Evolutionary conservation across 352 stramenopile genomes (phyloP), one percentile per base, ranked within the genome.

Genomic region (Pythium utonaiense): DNA sequence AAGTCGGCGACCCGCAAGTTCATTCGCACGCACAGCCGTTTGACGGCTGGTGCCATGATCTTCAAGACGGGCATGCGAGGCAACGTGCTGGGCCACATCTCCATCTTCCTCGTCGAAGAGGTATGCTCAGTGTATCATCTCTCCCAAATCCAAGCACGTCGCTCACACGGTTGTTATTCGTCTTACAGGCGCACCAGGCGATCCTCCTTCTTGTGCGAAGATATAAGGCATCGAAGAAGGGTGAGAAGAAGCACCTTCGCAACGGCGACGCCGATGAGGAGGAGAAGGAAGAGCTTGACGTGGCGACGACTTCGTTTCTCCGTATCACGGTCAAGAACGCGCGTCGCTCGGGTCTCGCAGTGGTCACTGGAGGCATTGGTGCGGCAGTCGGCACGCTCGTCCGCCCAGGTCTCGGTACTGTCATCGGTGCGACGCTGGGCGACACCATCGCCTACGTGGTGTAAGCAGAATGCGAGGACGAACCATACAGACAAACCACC

Each of bases 61-160:
- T 34, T 91, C 55, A 86, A 90, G 67, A 94, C 84, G 6, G 82
- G 82, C 34, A 89, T 92, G 77, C 80, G 80, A 17, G 77, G 77
- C 45, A 89, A 85, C 53, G 60, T 92, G 25, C 66, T 94, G 40
- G 74, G 77, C 57, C 83, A 91, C 55, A 59, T 91, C 30, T 84
- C 84, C 12, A 88, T 92, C 63, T 94, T 94, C 69, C 55, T 94
- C 17, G 76, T 94, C 38, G 84, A 94, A 67, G 84, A 94, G 77
- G 82, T 91, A 41, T 14, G 38, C 6, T 17, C n/a, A n/a, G n/a
- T n/a, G n/a, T n/a, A n/a, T n/a, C n/a, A n/a, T n/a, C n/a, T n/a
- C n/a, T n/a, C n/a, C n/a, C n/a, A n/a, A n/a, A n/a, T n/a, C n/a
- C n/a, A n/a, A n/a, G n/a, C n/a, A n/a, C n/a, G n/a, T 50, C 16